Base-by-base conservation (phyloP, 352 stramenopile species). In the Phytophthora pseudosyringae region DNA sequence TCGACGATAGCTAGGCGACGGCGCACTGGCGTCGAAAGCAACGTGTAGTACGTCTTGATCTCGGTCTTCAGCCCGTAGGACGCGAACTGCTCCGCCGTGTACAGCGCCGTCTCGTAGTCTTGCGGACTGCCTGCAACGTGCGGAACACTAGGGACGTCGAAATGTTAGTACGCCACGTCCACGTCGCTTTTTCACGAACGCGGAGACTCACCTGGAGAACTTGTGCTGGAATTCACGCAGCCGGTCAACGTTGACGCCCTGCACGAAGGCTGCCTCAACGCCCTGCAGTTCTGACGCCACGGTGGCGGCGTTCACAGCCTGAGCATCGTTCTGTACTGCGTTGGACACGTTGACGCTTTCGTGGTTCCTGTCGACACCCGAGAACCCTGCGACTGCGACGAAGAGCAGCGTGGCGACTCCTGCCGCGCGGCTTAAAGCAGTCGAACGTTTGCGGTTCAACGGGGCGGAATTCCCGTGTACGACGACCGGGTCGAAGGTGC, bases 41-140 rank as follows among this genome's bases (percentile, higher is more conserved):
- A 54, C 13, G 78, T 81, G 49, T 89, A 60, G 29, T 94, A 80
- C 28, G 82, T 67, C 63, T 86, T 71, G 39, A 87, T 88, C 35
- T 80, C 64, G 10, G 80, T 71, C 12, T 86, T 68, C 4, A 94
- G 62, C 8, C 86, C 86, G 33, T 73, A 80, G 4, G 68, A 36
- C 25, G 68, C 36, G 25, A 91, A 83, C 46, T 75, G 56, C 44
- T 77, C 41, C 7, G 72, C 69, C 15, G 76, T 85, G 71, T 81
- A 85, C 60, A 82, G 13, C 0, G 73, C 73, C 35, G 73, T 85
- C 32, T 69, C 40, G 55, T 81, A 82, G 59, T 69, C 61, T 69
- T 64, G 61, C n/a, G 52, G 35, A 18, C 59, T 76, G 15, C 73
- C 76, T 8, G 57, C 64, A 25, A 63, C 47, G 45, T 85, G 76